These are phyloP conservation scores for Neltuma alba DNA, from an alignment of 306 rosid genomes.

Conservation along the genomic window DNA sequence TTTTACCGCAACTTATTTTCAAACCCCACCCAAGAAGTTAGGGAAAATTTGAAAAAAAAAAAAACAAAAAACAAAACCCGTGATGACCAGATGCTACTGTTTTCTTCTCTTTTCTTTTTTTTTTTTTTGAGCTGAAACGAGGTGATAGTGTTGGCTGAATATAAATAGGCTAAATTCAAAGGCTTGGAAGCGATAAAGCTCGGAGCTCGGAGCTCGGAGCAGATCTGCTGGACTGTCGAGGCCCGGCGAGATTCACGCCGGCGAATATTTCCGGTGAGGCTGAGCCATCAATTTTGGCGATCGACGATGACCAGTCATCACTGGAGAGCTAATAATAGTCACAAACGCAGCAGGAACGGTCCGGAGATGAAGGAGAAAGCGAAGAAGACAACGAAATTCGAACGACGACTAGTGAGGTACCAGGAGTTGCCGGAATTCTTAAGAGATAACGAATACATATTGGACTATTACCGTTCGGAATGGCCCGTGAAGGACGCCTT, in stretches of 20 bases:
- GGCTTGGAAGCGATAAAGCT: neutral
- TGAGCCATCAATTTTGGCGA: neutral
- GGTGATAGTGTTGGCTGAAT: constrained; percentile 8
- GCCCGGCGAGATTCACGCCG: constrained; percentile 38
- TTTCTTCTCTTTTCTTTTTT: too few relatives aligned
- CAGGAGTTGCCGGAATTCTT: constrained; percentile 78
- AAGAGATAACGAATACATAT: constrained; percentile 83
- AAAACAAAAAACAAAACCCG: too few relatives aligned
- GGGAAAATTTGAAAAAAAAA: neutral
- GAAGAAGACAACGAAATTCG: constrained; percentile 29
- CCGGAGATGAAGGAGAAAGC: neutral
- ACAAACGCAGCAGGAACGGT: neutral
- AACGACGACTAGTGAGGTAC: constrained; percentile 61
- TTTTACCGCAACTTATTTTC: neutral
- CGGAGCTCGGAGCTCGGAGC: neutral
- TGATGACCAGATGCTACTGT: neutral
- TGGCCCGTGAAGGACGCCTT: constrained; percentile 82
- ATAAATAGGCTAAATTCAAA: constrained; percentile 32
- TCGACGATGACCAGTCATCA: constrained; percentile 34
- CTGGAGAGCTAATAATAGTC: constrained; percentile 19
- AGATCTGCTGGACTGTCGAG: constrained; percentile 32
- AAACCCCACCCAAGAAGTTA: neutral
- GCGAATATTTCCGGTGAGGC: constrained; percentile 37
- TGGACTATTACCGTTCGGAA: constrained; percentile 80
- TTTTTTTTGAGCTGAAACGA: too few relatives aligned